phyloP scores from a whole-genome alignment of 2,329 filamentous ascomycete genomes.

The Penicillium sp. region DNA sequence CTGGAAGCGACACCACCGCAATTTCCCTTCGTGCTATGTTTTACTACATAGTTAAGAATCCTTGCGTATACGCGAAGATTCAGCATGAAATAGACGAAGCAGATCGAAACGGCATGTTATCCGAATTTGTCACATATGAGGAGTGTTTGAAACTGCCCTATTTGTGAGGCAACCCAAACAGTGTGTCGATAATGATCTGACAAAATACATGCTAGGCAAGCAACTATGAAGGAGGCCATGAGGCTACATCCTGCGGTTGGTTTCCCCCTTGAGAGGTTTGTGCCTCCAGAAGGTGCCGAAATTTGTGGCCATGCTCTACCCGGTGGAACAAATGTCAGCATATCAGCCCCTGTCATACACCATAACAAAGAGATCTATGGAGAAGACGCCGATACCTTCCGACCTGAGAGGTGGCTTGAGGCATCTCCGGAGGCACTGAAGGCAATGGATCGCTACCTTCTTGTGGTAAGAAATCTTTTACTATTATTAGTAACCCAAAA shows the following conservation, averaged over 20 bases:
- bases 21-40: not conserved
- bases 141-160: conserved; percentile 28
- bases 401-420: conserved; percentile 59
- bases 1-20: conserved; percentile 1
- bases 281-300: conserved; percentile 1
- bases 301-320: too few relatives aligned
- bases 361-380: conserved; percentile 33
- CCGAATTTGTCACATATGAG: conserved; percentile 12
- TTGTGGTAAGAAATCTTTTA: too few relatives aligned
- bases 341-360: too few relatives aligned
- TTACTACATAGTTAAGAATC: conserved; percentile 3
- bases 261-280: conserved; percentile 21
- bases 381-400: conserved; percentile 46
- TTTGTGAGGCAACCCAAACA: too few relatives aligned
- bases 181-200: too few relatives aligned
- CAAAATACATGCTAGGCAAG: too few relatives aligned
- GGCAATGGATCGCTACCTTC: too few relatives aligned
- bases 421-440: too few relatives aligned
- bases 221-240: conserved; percentile 31
- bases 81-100: conserved; percentile 29
- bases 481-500: too few relatives aligned
- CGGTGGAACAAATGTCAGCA: too few relatives aligned
- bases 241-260: conserved; percentile 42
- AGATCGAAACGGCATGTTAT: conserved; percentile 5
- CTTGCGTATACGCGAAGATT: conserved; percentile 35